A percentile compares a stretch with the other conserved stretches of the same genome.
These are phyloP conservation scores for Coemansia sp. DNA, from an alignment of 192 early-diverging fungal species.

Conservation along the genomic window DNA sequence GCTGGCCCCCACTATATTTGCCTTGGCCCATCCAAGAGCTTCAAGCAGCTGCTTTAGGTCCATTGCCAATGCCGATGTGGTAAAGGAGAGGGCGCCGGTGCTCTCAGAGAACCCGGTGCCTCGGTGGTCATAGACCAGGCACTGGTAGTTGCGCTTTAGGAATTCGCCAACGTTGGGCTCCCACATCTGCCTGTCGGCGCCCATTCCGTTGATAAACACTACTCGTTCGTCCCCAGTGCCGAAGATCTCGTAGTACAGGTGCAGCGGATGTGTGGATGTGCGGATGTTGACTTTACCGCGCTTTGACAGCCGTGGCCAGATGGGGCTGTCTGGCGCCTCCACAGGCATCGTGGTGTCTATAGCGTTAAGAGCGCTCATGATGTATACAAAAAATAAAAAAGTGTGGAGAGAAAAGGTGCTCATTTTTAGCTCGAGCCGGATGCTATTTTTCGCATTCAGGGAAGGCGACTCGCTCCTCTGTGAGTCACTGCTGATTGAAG, in stretches of 20 bases:
- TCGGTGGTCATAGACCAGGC: constrained; percentile 79
- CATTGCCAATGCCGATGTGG: constrained; percentile 40
- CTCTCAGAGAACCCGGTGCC: constrained; percentile 60
- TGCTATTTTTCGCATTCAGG: too few relatives aligned
- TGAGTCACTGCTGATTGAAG: too few relatives aligned
- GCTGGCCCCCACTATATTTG: constrained; percentile 76
- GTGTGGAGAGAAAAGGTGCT: too few relatives aligned
- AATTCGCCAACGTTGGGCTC: constrained; percentile 56
- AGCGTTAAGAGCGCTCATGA: constrained; percentile 21
- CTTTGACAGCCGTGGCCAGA: constrained; percentile 34
- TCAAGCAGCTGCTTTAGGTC: constrained; percentile 66
- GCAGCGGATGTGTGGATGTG: neutral
- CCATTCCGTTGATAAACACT: constrained; percentile 49
- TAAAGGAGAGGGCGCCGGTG: constrained; percentile 1
- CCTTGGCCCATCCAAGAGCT: constrained; percentile 64
- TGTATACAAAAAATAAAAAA: neutral
- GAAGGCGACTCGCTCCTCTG: too few relatives aligned
- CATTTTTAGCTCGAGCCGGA: too few relatives aligned
- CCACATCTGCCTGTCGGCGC: constrained; percentile 53
- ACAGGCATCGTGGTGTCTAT: constrained; percentile 49
- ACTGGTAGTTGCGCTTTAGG: constrained; percentile 60
- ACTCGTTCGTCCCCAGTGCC: constrained; percentile 24
- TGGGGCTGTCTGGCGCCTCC: constrained; percentile 40
- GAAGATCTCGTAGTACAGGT: constrained; percentile 50
- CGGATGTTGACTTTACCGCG: constrained; percentile 34